Evolutionary conservation across 202 grass and related monocot genomes (phyloP).

Genomic region (Zoysia matrella): DNA sequence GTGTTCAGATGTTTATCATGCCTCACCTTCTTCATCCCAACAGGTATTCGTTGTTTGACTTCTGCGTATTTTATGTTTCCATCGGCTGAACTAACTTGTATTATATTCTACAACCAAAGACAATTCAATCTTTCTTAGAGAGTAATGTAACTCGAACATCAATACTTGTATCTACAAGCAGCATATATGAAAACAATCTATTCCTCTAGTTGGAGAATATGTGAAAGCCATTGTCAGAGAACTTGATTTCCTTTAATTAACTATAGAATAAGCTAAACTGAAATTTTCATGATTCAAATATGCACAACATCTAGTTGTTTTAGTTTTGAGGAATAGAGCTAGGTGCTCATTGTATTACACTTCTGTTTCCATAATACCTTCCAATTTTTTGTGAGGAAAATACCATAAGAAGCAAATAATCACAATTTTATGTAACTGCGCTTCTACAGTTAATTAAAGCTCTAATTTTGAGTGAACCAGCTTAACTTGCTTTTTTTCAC

Average conservation of each 20-base stretch:
- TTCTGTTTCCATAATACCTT: background rate
- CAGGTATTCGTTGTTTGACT: background rate
- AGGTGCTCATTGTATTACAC: background rate
- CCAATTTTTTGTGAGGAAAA: background rate
- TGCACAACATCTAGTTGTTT: background rate
- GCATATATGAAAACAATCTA: slow-evolving; percentile 12
- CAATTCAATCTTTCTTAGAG: background rate
- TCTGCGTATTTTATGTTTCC: background rate
- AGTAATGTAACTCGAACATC: slow-evolving; percentile 8
- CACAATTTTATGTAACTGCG: background rate
- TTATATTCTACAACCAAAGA: background rate
- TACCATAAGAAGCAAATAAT: background rate
- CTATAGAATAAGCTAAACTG: slow-evolving; percentile 12
- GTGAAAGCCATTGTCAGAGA: slow-evolving; percentile 1
- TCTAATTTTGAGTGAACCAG: slow-evolving; percentile 11
- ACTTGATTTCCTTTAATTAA: background rate
- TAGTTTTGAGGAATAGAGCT: background rate
- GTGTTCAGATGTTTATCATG: slow-evolving; percentile 13
- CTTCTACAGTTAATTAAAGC: slow-evolving; percentile 19
- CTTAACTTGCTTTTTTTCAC: slow-evolving; percentile 39
- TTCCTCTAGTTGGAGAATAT: slow-evolving; percentile 4
- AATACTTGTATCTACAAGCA: background rate
- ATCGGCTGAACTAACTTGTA: slow-evolving; percentile 2
- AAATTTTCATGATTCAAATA: background rate
- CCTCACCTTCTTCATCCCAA: too few species aligned